phyloP scores from a whole-genome alignment of 2,329 filamentous ascomycete genomes.

The Ilyonectria mors-panacis region DNA sequence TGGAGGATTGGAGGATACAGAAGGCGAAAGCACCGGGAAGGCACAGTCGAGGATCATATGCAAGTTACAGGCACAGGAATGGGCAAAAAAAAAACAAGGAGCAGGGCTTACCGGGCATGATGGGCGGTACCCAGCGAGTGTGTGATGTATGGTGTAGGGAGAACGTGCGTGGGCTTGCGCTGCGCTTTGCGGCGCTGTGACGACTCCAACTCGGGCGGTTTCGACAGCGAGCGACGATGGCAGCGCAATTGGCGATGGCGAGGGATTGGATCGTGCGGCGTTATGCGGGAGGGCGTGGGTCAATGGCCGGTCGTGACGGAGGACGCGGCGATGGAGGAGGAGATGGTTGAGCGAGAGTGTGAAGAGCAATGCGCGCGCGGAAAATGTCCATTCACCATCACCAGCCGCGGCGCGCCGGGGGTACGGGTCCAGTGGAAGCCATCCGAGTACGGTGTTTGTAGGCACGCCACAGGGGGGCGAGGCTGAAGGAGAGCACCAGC shows the following conservation, averaged over 20 bases:
- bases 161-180: constrained; percentile 13
- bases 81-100: constrained; percentile 2
- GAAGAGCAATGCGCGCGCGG: constrained; percentile 21
- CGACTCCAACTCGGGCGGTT: constrained; percentile 13
- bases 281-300: constrained; percentile 1
- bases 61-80: neutral
- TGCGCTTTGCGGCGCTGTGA: constrained; percentile 21
- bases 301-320: constrained; percentile 7
- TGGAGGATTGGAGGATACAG: constrained; percentile 3
- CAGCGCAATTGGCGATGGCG: constrained; percentile 15
- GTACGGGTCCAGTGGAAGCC: neutral
- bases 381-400: constrained; percentile 22
- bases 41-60: neutral
- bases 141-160: neutral
- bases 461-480: too few relatives aligned
- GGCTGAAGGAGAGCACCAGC: neutral
- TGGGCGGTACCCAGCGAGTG: constrained; percentile 10
- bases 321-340: constrained; percentile 1
- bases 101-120: constrained; percentile 31
- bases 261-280: neutral
- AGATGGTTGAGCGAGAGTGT: constrained; percentile 3
- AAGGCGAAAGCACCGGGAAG: neutral
- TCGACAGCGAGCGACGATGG: constrained; percentile 17
- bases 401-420: constrained; percentile 10
- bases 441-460: neutral